These are phyloP conservation scores for Lasiodiplodia theobromae DNA, from an alignment of 2,329 filamentous ascomycete species.

Conservation along the genomic window DNA sequence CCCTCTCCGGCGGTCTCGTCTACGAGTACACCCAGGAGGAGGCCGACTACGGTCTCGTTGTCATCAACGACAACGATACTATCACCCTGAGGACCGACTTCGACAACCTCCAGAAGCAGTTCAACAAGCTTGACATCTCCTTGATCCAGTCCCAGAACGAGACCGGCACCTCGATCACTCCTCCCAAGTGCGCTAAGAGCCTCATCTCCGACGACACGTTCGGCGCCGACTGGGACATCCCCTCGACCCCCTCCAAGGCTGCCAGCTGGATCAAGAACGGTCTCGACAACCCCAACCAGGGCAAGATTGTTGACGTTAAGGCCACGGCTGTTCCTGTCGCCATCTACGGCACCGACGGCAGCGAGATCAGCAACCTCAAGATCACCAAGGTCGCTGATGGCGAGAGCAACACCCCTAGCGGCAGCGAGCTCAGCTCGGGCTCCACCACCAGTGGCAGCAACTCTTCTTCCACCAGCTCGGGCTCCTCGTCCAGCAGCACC, in stretches of 20 bases:
- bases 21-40: constrained; percentile 81
- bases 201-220: constrained; percentile 80
- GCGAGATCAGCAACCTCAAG: constrained; percentile 67
- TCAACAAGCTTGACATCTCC: constrained; percentile 75
- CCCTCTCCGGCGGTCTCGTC: constrained; percentile 78
- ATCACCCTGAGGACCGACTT: constrained; percentile 55
- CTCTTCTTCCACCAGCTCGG: constrained; percentile 17
- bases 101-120: constrained; percentile 77
- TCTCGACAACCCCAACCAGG: constrained; percentile 66
- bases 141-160: constrained; percentile 70
- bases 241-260: constrained; percentile 70
- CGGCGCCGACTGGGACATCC: constrained; percentile 61
- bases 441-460: constrained; percentile 9
- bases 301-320: constrained; percentile 64
- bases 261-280: constrained; percentile 79
- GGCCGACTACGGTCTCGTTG: constrained; percentile 62
- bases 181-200: constrained; percentile 69
- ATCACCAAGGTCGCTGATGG: constrained; percentile 62
- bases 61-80: constrained; percentile 53
- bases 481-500: constrained; percentile 25
- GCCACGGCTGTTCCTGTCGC: constrained; percentile 62
- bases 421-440: constrained; percentile 38
- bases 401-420: constrained; percentile 63
- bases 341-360: constrained; percentile 64
- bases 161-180: constrained; percentile 59